phyloP scores from a whole-genome alignment of 345 rosid genomes.

The Populus euphratica region DNA sequence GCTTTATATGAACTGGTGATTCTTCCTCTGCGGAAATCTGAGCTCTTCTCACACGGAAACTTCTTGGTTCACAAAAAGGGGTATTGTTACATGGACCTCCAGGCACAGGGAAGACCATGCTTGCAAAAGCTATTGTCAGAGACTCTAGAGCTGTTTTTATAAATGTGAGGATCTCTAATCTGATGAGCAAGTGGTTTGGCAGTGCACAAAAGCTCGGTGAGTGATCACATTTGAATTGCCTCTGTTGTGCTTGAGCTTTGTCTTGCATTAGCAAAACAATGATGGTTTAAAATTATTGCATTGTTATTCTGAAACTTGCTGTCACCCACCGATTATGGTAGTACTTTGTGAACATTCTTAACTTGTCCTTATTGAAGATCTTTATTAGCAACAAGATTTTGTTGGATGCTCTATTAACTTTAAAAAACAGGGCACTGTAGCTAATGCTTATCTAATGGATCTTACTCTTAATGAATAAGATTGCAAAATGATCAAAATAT shows the following conservation, averaged over 20 bases:
- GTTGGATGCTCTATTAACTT: neutral
- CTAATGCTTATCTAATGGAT: neutral
- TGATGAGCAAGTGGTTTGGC: constrained; percentile 99
- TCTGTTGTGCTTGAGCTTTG: too few species aligned
- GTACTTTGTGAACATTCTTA: too few species aligned
- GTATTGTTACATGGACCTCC: constrained; percentile 95
- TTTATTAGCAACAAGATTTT: neutral
- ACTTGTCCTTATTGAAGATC: neutral
- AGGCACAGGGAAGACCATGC: constrained; percentile 99
- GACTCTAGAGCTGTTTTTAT: constrained; percentile 97
- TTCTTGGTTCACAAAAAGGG: constrained; percentile 96
- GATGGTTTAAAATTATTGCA: too few species aligned
- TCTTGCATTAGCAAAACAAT: too few species aligned
- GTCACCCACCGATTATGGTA: too few species aligned
- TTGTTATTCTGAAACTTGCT: too few species aligned
- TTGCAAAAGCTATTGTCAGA: constrained; percentile 95
- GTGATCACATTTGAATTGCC: constrained; percentile 12
- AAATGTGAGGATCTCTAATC: constrained; percentile 78
- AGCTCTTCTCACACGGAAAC: constrained; percentile 80
- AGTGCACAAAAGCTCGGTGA: constrained; percentile 98
- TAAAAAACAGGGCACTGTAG: neutral
- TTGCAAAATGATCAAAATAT: too few species aligned
- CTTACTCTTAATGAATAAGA: too few species aligned
- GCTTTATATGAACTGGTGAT: constrained; percentile 86
- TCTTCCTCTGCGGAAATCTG: constrained; percentile 82